Base-by-base conservation (phyloP, 345 rosid genomes). In the Nasturtium officinale region DNA sequence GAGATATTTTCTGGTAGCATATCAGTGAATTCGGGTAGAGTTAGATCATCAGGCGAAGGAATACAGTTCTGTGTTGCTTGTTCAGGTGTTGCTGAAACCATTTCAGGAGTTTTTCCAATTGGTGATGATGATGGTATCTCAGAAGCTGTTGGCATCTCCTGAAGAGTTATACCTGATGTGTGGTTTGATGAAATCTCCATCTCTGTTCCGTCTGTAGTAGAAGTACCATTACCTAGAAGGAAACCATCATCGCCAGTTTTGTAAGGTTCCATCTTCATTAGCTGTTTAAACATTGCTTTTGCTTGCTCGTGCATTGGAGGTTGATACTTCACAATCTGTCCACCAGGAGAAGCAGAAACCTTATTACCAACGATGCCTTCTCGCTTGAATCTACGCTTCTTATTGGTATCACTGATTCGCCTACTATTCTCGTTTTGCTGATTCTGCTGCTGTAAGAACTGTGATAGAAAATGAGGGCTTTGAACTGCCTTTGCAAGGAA, bases 401-500 rank as follows among this genome's bases (percentile, higher is more conserved):
- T 95, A 80, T 80, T 95, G 40, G 80, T 86, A 76, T 89, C 98
- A 30, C 83, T 80, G 67, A 95, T 86, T 67, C 87, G 88, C 74
- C 94, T 85, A 60, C 61, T 88, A 80, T 87, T 83, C 56, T 90
- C 96, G 67, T 88, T 95, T 79, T 91, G 93, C 81, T 95, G 96
- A 28, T 76, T 76, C 84, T 90, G 99, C 82, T 95, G 97, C 72
- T 91, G 97, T 52, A 92, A 89, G 85, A 95, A 92, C 73, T 95
- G 99, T 23, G 97, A 87, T 58, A 95, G 83, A 81, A 95, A 95
- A 67, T 88, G 87, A 43, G 98, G 99, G 78, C 91, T 92, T 80
- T 90, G 96, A 50, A 92, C 88, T 65, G 98, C 99, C 83, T 92
- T 95, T 7, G 97, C 97, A 48, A 95, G 83, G 80, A 95, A 95